Base-by-base conservation (phyloP, 2,329 filamentous ascomycete species). In the Nemania serpens region DNA sequence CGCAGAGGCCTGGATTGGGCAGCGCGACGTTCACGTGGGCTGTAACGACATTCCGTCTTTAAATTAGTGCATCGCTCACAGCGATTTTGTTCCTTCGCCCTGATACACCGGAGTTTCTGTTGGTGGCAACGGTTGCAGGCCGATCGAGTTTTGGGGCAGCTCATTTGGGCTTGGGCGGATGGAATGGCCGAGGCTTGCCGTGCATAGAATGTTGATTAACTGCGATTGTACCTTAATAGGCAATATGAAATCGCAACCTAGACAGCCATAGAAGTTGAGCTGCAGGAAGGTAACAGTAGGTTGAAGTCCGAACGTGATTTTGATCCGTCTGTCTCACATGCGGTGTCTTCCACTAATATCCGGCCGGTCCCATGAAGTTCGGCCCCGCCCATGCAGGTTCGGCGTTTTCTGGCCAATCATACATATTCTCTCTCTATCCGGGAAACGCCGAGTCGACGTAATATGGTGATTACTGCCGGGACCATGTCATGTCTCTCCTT, bases 401-500 rank as follows among this genome's bases (percentile, higher is more conserved):
- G 61, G 61, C 55, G 58, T 58, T 61, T 61, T 58, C 48, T 22
- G 39, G 36, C 61, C 58, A 63, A 63, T 63, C 54, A 61, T 18
- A 18, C 11, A 5, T 12, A 11, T 17, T 18, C 1, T 1, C 22
- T 18, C 15, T 10, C 15, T 41, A 3, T 22, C 22, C n/a, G 1
- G 22, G 9, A 46, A 55, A 60, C 53, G 10, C 61, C 61, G 61
- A 63, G 50, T 46, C 11, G 36, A 18, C 11, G 17, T 25, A 2
- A 17, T 41, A 37, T 39, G 36, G 5, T 39, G 34, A 36, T 36
- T 13, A 11, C 34, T 46, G 7, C 43, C 4, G 37, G 29, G 10
- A 5, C 15, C n/a, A 13, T 42, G 6, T 5, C n/a, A 7, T 7
- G 25, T 29, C 25, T 29, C 25, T 29, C 3, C 25, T 29, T 29